Evolutionary conservation across 2,329 filamentous ascomycete genomes (phyloP).

Genomic region (Monosporascus sp.): DNA sequence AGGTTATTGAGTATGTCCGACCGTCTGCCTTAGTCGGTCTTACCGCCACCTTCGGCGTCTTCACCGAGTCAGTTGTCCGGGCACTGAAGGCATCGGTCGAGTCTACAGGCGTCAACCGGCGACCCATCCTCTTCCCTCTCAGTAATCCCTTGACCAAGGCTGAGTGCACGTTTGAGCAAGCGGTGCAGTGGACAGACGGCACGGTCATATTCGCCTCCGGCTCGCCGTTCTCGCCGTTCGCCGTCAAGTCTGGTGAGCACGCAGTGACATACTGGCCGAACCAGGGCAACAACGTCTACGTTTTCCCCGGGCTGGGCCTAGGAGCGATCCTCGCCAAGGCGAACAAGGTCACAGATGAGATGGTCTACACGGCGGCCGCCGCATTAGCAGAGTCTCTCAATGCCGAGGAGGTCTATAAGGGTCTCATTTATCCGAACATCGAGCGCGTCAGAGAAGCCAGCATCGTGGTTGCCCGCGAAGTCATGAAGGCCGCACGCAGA

Average conservation of each 20-base stretch:
- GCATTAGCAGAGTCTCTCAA: slow-evolving; percentile 75
- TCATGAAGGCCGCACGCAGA: slow-evolving; percentile 85
- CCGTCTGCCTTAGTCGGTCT: slow-evolving; percentile 92
- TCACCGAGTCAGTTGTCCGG: slow-evolving; percentile 80
- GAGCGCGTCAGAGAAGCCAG: slow-evolving; percentile 88
- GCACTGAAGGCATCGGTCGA: slow-evolving; percentile 61
- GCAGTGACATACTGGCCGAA: slow-evolving; percentile 67
- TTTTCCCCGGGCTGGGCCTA: slow-evolving; percentile 94
- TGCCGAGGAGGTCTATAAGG: slow-evolving; percentile 72
- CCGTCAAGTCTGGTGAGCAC: slow-evolving; percentile 54
- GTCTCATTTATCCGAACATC: slow-evolving; percentile 86
- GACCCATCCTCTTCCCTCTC: slow-evolving; percentile 90
- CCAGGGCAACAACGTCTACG: slow-evolving; percentile 84
- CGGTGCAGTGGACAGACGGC: slow-evolving; percentile 84
- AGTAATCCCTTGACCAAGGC: slow-evolving; percentile 96
- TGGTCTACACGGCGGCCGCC: slow-evolving; percentile 92
- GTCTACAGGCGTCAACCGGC: slow-evolving; percentile 60
- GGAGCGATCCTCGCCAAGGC: slow-evolving; percentile 90
- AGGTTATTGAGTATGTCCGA: slow-evolving; percentile 91
- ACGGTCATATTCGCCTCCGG: slow-evolving; percentile 91
- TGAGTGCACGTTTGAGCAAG: slow-evolving; percentile 95
- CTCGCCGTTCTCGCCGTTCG: slow-evolving; percentile 77
- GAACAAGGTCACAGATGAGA: slow-evolving; percentile 80
- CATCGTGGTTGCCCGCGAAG: slow-evolving; percentile 78
- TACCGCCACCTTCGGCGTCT: slow-evolving; percentile 89